A percentile compares a stretch with the other conserved stretches of the same genome.
These are phyloP conservation scores for Metschnikowia cerradonensis DNA, from an alignment of 805 yeast species.

Conservation along the genomic window DNA sequence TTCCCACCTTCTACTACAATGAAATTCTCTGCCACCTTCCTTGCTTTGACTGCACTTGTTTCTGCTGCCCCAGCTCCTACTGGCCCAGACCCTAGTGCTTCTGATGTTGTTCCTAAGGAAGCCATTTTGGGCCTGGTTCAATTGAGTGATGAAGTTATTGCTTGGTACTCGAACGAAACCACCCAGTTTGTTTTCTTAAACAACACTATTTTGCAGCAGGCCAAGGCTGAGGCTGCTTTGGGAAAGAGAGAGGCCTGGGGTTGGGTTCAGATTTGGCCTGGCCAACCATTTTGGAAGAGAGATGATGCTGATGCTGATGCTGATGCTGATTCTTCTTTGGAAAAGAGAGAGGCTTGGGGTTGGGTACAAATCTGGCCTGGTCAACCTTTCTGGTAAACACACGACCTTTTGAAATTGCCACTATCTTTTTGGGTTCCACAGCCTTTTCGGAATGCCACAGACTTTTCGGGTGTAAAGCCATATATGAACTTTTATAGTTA, in stretches of 20 bases:
- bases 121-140: slow-evolving; percentile 13
- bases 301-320: slow-evolving; percentile 4
- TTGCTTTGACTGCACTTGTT: slow-evolving; percentile 15
- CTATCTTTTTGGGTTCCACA: no score
- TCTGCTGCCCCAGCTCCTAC: not conserved
- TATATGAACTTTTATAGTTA: no score
- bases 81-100: not conserved
- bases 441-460: no score
- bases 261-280: slow-evolving; percentile 13
- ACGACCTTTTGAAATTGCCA: not conserved
- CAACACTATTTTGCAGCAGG: slow-evolving; percentile 16
- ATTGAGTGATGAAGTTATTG: slow-evolving; percentile 12
- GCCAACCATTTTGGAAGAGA: slow-evolving; percentile 15
- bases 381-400: slow-evolving; percentile 10
- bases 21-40: slow-evolving; percentile 16
- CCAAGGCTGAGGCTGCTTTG: slow-evolving; percentile 9
- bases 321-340: not conserved
- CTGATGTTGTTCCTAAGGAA: slow-evolving; percentile 10
- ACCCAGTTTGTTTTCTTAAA: slow-evolving; percentile 14
- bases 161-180: slow-evolving; percentile 11
- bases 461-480: no score
- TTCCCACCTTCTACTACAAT: not conserved
- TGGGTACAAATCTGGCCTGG: slow-evolving; percentile 3
- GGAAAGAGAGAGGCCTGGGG: slow-evolving; percentile 15
- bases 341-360: not conserved